phyloP scores from a whole-genome alignment of 441 rosid genomes.

The Melastoma candidum region DNA sequence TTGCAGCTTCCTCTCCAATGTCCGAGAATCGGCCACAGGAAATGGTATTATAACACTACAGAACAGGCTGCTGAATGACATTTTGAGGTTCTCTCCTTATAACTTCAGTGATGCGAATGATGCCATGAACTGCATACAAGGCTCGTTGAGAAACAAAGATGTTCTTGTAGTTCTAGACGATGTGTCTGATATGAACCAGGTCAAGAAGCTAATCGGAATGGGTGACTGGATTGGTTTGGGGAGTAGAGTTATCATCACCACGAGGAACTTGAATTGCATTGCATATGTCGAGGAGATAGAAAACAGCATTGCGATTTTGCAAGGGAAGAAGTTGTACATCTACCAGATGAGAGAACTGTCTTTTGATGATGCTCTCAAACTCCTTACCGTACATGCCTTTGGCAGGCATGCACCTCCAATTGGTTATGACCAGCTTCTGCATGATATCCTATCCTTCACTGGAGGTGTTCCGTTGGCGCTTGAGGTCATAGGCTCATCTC shows the following conservation, averaged over 20 bases:
- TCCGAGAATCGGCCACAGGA: background rate
- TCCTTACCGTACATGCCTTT: conserved; percentile 4
- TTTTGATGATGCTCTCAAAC: background rate
- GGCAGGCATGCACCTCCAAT: background rate
- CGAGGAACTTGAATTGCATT: background rate
- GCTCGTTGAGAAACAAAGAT: background rate
- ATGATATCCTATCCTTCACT: background rate
- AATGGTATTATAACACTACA: conserved; percentile 1
- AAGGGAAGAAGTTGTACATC: background rate
- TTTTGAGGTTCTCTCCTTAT: background rate
- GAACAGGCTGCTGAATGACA: background rate
- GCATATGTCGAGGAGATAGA: background rate
- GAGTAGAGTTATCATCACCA: conserved; percentile 8
- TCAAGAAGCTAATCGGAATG: background rate
- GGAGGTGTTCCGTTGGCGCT: conserved; percentile 3
- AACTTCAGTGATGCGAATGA: background rate
- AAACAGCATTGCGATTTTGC: too few species aligned
- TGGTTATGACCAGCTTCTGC: background rate
- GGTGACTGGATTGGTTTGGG: conserved; percentile 3
- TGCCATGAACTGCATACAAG: background rate
- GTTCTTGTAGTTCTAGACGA: conserved; percentile 7
- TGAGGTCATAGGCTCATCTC: background rate
- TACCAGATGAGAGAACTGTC: conserved; percentile 1
- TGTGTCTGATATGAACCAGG: conserved; percentile 4
- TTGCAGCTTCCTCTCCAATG: conserved; percentile 5